Conservation (phyloP, 1,284 basidiomycete species). For the Ustilago esculenta region DNA sequence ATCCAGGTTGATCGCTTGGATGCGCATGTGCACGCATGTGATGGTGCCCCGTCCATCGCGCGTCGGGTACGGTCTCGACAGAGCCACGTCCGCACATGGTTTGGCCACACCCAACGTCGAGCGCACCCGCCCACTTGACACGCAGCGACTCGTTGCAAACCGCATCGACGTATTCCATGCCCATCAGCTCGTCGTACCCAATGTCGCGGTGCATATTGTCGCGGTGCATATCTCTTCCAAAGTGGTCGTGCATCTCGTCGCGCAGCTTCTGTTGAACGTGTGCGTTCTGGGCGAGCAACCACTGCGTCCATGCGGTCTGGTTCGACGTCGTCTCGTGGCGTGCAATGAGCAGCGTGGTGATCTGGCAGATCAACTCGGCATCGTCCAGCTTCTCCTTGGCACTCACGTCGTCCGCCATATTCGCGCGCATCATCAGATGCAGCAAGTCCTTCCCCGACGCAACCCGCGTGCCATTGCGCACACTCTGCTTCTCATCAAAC, state of each 20-base stretch:
- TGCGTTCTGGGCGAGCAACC: slow-evolving; percentile 42
- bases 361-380: slow-evolving; percentile 56
- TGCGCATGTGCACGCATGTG: slow-evolving; percentile 47
- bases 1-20: slow-evolving; percentile 46
- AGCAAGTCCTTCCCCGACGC: slow-evolving; percentile 56
- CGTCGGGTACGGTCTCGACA: slow-evolving; percentile 47
- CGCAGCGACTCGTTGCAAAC: slow-evolving; percentile 59
- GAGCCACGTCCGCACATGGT: slow-evolving; percentile 50
- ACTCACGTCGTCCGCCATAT: slow-evolving; percentile 57
- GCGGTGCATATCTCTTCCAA: slow-evolving; percentile 29
- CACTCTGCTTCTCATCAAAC: slow-evolving; percentile 44
- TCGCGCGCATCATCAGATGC: slow-evolving; percentile 60
- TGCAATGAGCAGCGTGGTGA: slow-evolving; percentile 61
- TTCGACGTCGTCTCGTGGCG: slow-evolving; percentile 65
- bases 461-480: not conserved
- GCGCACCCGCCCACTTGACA: slow-evolving; percentile 43
- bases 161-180: slow-evolving; percentile 55
- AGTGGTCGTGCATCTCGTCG: slow-evolving; percentile 52
- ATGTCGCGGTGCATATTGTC: slow-evolving; percentile 45
- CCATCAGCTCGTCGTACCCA: slow-evolving; percentile 52
- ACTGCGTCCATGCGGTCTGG: slow-evolving; percentile 60
- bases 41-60: slow-evolving; percentile 45
- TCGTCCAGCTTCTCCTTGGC: slow-evolving; percentile 50
- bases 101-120: slow-evolving; percentile 47
- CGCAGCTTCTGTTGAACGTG: slow-evolving; percentile 50